Base-by-base conservation (phyloP, 257 asterid genomes). In the Cordia subcordata region DNA sequence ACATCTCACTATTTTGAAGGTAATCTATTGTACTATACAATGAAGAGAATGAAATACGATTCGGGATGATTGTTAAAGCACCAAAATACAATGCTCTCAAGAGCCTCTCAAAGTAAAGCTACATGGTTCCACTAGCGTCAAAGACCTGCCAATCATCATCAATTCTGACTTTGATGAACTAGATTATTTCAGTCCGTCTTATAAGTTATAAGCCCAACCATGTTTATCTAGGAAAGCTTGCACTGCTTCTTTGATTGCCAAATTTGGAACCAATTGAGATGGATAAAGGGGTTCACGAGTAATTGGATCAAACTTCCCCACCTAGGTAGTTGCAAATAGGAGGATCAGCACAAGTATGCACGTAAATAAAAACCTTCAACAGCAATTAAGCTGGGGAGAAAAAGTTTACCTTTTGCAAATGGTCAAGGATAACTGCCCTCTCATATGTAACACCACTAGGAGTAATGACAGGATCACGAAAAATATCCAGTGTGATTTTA, bases 381-480 rank as follows among this genome's bases (percentile, higher is more conserved):
- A 16, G 13, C 35, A 57, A 20, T 40, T n/a, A 49, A 20, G 14
- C 33, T 58, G 42, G 60, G 10, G 53, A 6, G 5, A 27, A 57
- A n/a, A 65, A 13, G 46, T 54, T 58, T 67, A 89, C 97, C 96
- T 82, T 86, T 33, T 70, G 62, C 51, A 86, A 68, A 78, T 92
- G 96, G 27, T 86, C 83, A 58, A 92, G 83, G 56, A 92, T 88
- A 59, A 61, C 75, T 11, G 95, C 86, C 82, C 96, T 82, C 79
- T 92, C 99, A 35, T 93, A 93, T n/a, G 99, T 83, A 45, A 89
- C 44, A 72, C 97, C 99, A 63, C 97, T 74, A 19, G 99, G 99
- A 44, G 94, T 74, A 55, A 92, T 88, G 49, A 92, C 97, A 4
- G 97, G 97, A 74, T 88, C 99, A 57, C 94, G 94, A 9, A 88